Evolutionary conservation across 73 alveolate species (phyloP), one percentile per base, ranked within the genome.

Genomic region (Tetrahymena malaccensis): DNA sequence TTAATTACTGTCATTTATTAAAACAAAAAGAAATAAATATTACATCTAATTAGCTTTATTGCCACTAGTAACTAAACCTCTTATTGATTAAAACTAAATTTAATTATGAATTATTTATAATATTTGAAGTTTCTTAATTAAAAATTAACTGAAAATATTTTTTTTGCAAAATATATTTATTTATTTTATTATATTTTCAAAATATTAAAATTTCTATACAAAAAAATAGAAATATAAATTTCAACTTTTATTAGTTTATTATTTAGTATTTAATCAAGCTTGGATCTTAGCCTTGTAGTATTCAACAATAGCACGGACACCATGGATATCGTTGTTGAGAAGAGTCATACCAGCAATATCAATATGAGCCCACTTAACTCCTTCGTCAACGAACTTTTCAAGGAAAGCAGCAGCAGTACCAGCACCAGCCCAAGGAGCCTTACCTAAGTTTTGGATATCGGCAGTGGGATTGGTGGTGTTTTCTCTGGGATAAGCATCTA

Each of bases 381-480:
- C 96, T 84, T 96, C 93, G 15, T 96, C 97, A 33, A 96, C 96
- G 94, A 96, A 96, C 58, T 83, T 58, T 35, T 85, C 96, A 44
- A 96, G 89, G 94, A 96, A 95, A 27, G 98, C 98, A 35, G 98
- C 97, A 25, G 98, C 98, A 37, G 96, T 57, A 55, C 96, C 58
- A n/a, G 97, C 95, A 43, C 96, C 97, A 22, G 93, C 97, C 94
- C 84, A 94, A 94, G 93, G 96, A 25, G 94, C 85, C 93, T 84
- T 40, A 83, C 96, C 93, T 25, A 94, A 43, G 55, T 95, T 95
- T 34, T 84, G 43, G 50, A 94, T 34, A 93, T 95, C 97, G 35
- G 95, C 96, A 37, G 93, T 93, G 58, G 57, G 94, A 43, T 85
- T 56, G 25, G 85, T 96, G 95, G 95, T 97, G 94, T 34, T 95